Conservation (phyloP, 2,329 filamentous ascomycete genomes). For the Ascochyta clinopodiicola region DNA sequence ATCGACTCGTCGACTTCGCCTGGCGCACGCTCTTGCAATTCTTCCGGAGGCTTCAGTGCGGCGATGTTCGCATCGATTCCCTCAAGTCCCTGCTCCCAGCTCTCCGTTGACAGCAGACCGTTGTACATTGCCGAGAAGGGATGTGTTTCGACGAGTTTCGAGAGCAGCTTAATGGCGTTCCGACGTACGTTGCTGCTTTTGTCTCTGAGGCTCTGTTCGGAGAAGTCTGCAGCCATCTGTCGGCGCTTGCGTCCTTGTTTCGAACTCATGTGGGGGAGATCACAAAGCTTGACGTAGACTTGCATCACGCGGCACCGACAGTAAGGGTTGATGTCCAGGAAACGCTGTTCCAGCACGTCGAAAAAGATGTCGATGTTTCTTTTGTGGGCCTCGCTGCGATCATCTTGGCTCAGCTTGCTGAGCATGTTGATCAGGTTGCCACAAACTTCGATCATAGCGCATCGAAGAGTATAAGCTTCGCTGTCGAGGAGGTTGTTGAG, state of each 20-base stretch:
- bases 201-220: slow-evolving; percentile 88
- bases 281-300: slow-evolving; percentile 89
- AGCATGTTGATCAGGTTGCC: slow-evolving; percentile 93
- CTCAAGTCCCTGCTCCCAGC: slow-evolving; percentile 84
- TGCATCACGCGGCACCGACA: slow-evolving; percentile 91
- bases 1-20: slow-evolving; percentile 78
- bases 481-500: slow-evolving; percentile 94
- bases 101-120: slow-evolving; percentile 75
- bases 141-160: slow-evolving; percentile 88
- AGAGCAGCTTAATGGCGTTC: slow-evolving; percentile 92
- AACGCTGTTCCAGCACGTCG: slow-evolving; percentile 93
- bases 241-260: slow-evolving; percentile 67
- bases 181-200: slow-evolving; percentile 97
- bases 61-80: slow-evolving; percentile 83
- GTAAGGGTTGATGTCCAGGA: slow-evolving; percentile 96
- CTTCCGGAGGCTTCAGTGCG: slow-evolving; percentile 77
- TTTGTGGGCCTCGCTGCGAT: slow-evolving; percentile 90
- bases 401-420: slow-evolving; percentile 78
- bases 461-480: slow-evolving; percentile 92
- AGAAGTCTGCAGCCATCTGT: slow-evolving; percentile 85
- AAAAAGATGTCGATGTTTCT: slow-evolving; percentile 97
- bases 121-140: slow-evolving; percentile 77
- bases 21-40: slow-evolving; percentile 70
- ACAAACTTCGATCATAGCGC: slow-evolving; percentile 93
- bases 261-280: slow-evolving; percentile 88